Percentiles rank a stretch among this genome's conserved stretches.
Evolutionary conservation across 305 asterid species (phyloP).

Genomic region (Salvia sclarea): DNA sequence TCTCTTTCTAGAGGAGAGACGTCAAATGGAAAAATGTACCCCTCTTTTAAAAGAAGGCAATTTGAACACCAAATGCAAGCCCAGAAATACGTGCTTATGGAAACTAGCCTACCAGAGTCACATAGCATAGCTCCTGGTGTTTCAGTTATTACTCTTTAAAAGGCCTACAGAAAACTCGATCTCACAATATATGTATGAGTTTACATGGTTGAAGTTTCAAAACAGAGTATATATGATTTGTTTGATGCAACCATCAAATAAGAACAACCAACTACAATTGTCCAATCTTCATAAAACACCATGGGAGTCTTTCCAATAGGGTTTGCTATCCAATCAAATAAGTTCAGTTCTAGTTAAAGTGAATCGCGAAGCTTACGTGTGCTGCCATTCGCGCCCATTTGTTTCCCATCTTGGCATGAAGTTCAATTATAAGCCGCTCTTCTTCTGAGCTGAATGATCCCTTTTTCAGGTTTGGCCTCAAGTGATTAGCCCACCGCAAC

Average conservation of each 20-base stretch:
- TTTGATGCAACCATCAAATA: conserved; percentile 23
- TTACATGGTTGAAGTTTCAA: conserved; percentile 12
- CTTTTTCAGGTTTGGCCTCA: conserved; percentile 66
- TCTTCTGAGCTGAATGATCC: conserved; percentile 67
- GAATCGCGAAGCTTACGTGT: conserved; percentile 47
- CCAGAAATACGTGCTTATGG: conserved; percentile 1
- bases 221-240: conserved; percentile 10
- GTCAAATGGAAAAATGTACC: conserved; percentile 2
- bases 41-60: conserved; percentile 1
- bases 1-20: neutral
- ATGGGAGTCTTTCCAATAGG: conserved; percentile 11
- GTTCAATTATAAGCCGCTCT: conserved; percentile 59
- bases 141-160: conserved; percentile 4
- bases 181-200: neutral
- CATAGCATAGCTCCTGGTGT: conserved; percentile 11
- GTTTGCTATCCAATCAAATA: conserved; percentile 14
- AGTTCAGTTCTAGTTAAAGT: conserved; percentile 18
- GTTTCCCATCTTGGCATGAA: conserved; percentile 74
- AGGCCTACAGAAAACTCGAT: neutral
- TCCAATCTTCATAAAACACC: conserved; percentile 16
- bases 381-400: conserved; percentile 84
- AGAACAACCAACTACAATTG: conserved; percentile 11
- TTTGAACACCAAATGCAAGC: conserved; percentile 22
- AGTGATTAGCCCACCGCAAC: conserved; percentile 70
- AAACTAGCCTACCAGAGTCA: conserved; percentile 16